Evolutionary conservation across 2,329 filamentous ascomycete species (phyloP).

Genomic region (Paecilomyces sp.): DNA sequence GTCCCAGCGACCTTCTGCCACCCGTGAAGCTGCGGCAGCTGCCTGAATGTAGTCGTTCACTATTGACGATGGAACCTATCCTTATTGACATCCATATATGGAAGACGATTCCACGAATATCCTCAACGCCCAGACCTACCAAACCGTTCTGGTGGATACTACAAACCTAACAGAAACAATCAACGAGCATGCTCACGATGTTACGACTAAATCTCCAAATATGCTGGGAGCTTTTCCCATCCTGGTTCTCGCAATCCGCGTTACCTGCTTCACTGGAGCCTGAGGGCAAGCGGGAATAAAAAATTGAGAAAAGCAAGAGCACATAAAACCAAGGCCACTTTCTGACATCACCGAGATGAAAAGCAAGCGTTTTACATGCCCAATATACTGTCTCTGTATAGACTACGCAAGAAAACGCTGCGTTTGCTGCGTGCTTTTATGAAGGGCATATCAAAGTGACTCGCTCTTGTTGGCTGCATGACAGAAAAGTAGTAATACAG

Average conservation of each 20-base stretch:
- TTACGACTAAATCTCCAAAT: neutral
- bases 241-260: neutral
- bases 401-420: neutral
- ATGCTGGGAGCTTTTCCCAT: neutral
- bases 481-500: neutral
- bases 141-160: neutral
- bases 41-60: slow-evolving; percentile 2
- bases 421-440: neutral
- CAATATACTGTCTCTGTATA: neutral
- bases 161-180: neutral
- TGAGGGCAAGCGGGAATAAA: neutral
- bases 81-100: neutral
- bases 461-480: neutral
- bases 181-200: neutral
- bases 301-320: neutral
- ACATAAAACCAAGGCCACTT: neutral
- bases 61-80: neutral
- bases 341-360: neutral
- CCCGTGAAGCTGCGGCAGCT: slow-evolving; percentile 3
- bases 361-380: neutral
- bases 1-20: neutral
- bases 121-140: neutral
- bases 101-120: neutral
- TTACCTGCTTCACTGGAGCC: neutral
- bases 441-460: neutral